Percentiles rank a stretch among this genome's conserved stretches.
Evolutionary conservation across 225 moss, liverwort and hornwort genomes (phyloP).

Genomic region (Thuidium tamariscinum): DNA sequence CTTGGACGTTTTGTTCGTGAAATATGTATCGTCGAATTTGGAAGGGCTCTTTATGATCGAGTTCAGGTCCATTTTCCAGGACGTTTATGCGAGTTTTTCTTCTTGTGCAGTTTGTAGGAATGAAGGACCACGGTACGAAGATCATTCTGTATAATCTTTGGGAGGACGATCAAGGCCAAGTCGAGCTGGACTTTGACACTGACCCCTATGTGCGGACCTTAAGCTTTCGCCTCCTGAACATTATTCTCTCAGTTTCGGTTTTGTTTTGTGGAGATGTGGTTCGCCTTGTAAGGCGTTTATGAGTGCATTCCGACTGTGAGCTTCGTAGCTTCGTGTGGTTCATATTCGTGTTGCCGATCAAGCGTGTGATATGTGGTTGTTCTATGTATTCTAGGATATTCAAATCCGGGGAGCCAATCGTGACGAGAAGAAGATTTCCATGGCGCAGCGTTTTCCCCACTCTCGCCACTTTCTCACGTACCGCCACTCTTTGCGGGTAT

Average conservation of each 20-base stretch:
- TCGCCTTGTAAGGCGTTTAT: neutral
- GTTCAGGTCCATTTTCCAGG: neutral
- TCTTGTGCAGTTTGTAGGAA: slow-evolving; percentile 30
- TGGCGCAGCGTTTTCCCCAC: slow-evolving; percentile 35
- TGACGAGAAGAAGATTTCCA: slow-evolving; percentile 39
- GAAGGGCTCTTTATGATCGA: neutral
- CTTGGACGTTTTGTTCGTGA: neutral
- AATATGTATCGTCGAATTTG: neutral
- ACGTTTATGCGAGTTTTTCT: neutral
- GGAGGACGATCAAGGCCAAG: slow-evolving; percentile 73
- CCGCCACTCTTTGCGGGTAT: slow-evolving; percentile 61
- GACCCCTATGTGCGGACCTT: slow-evolving; percentile 39
- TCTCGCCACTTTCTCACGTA: slow-evolving; percentile 39
- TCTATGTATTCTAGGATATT: slow-evolving; percentile 30
- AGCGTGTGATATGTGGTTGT: neutral
- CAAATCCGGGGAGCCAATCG: slow-evolving; percentile 71
- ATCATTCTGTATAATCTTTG: slow-evolving; percentile 74
- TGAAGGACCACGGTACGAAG: slow-evolving; percentile 69
- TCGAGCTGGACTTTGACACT: slow-evolving; percentile 69
- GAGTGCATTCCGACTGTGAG: neutral
- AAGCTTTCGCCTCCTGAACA: neutral
- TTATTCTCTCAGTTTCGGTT: neutral
- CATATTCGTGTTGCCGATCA: neutral
- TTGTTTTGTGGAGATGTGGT: neutral
- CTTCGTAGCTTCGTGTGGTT: neutral